phyloP scores from a whole-genome alignment of 192 early-diverging fungal species.

The Coemansia sp. region DNA sequence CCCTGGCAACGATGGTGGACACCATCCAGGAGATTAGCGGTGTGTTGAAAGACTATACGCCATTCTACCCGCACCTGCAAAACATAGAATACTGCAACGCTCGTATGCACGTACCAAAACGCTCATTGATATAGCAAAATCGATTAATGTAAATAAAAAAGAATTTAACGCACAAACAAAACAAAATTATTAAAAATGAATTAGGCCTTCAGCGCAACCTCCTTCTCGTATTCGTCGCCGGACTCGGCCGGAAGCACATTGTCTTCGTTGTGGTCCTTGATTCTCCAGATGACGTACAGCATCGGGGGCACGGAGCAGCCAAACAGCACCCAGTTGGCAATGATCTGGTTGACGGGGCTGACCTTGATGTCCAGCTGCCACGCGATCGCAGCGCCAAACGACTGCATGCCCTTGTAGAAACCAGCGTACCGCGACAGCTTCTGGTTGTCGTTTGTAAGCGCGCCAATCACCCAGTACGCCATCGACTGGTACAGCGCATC shows the following conservation, averaged over 20 bases:
- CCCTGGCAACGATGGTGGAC: neutral
- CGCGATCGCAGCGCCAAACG: constrained; percentile 68
- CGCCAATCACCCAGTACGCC: constrained; percentile 84
- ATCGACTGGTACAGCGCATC: constrained; percentile 84
- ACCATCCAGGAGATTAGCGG: neutral
- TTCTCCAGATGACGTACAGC: constrained; percentile 53
- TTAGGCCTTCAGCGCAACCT: neutral
- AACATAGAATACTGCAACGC: neutral
- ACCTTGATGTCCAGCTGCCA: constrained; percentile 65
- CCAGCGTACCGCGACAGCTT: constrained; percentile 72
- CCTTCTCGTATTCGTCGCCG: constrained; percentile 29
- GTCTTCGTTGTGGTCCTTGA: constrained; percentile 52
- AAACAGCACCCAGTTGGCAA: constrained; percentile 61
- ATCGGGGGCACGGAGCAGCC: constrained; percentile 54
- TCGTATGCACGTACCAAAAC: neutral
- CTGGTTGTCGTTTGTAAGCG: constrained; percentile 78
- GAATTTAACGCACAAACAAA: neutral
- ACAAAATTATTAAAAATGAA: neutral
- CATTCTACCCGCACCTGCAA: neutral
- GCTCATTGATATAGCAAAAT: too few species aligned
- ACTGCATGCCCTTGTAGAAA: constrained; percentile 92
- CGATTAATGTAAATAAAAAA: neutral
- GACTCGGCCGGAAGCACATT: constrained; percentile 6
- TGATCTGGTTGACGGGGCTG: constrained; percentile 48
- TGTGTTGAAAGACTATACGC: neutral